These are phyloP conservation scores for Metschnikowia lochheadii DNA, from an alignment of 805 yeast species.

Conservation along the genomic window DNA sequence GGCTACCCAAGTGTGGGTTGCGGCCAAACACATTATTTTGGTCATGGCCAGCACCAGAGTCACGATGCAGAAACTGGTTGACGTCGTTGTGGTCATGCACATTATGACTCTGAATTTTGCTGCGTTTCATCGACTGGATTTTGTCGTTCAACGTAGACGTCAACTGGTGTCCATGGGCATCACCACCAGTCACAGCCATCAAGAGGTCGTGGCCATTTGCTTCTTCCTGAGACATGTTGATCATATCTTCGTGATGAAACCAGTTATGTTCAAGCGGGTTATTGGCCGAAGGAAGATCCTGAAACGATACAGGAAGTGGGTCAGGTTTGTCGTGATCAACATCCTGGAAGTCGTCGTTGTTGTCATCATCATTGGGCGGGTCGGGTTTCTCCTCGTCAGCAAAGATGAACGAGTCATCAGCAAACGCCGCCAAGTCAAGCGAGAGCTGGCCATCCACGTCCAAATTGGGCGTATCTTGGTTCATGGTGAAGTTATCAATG, in stretches of 20 bases:
- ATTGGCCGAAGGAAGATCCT: background rate
- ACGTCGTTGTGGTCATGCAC: background rate
- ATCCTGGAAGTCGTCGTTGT: conserved; percentile 3
- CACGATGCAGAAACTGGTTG: background rate
- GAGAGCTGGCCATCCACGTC: conserved; percentile 40
- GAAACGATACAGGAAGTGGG: background rate
- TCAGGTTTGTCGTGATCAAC: background rate
- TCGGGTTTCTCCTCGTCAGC: conserved; percentile 77
- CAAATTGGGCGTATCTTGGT: conserved; percentile 37
- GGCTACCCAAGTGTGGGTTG: background rate
- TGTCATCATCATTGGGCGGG: conserved; percentile 19
- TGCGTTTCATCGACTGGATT: conserved; percentile 12
- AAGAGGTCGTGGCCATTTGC: background rate
- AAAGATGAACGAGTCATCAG: conserved; percentile 73
- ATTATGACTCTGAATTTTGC: conserved; percentile 5
- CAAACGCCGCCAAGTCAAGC: conserved; percentile 72
- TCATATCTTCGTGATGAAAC: background rate
- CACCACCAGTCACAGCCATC: background rate
- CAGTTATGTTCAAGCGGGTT: background rate
- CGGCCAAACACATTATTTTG: background rate
- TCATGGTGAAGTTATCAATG: conserved; percentile 64
- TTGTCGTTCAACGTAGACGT: conserved; percentile 10
- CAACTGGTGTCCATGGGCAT: conserved; percentile 7
- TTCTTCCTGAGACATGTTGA: background rate
- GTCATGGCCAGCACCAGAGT: background rate